Base-by-base conservation (phyloP, 164 flowering plant genomes). In the Hamamelis virginiana region DNA sequence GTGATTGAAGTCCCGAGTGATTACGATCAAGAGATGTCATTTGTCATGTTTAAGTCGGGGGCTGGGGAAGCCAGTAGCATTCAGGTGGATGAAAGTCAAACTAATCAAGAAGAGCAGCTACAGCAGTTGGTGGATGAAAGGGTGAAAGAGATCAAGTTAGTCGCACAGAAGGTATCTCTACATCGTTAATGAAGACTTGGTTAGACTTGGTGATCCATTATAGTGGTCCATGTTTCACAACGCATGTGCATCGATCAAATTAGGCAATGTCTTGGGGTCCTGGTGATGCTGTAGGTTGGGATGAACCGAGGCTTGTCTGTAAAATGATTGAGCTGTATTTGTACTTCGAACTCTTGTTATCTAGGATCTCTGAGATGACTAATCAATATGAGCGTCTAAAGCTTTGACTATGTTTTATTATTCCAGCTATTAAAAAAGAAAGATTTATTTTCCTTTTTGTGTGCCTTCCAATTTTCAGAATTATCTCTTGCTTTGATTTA, bases 111-210 rank as follows among this genome's bases (percentile, higher is more conserved):
- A 72, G 87, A 96, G 73, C 93, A 89, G 79, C 75, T 96, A 67
- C 72, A 62, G 70, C 80, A 90, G 74, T 67, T 93, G 38, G 89
- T 93, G 18, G 91, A 91, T 27, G 97, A 85, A 70, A 83, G 96
- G 74, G 66, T 96, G 70, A 71, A 84, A 57, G 86, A 86, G 71
- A 85, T 96, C 38, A 76, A 72, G 65, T 70, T 72, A 59, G 62
- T 95, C 68, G 96, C 94, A 1, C 69, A 82, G 71, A 91, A 91
- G 82, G 84, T 86, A 6, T 66, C 83, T 27, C 53, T 8, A 44
- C 69, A 67, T 41, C 62, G 52, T 64, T 43, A 38, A 15, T 69
- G 64, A 52, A 60, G 27, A 38, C 25, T 56, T 33, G 50, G 48
- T 9, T 46, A 60, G 27, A 38, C 25, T 56, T 33, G 50, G 48